Conservation (phyloP, 371 early-diverging fungal genomes). For the Coemansia linderi region DNA sequence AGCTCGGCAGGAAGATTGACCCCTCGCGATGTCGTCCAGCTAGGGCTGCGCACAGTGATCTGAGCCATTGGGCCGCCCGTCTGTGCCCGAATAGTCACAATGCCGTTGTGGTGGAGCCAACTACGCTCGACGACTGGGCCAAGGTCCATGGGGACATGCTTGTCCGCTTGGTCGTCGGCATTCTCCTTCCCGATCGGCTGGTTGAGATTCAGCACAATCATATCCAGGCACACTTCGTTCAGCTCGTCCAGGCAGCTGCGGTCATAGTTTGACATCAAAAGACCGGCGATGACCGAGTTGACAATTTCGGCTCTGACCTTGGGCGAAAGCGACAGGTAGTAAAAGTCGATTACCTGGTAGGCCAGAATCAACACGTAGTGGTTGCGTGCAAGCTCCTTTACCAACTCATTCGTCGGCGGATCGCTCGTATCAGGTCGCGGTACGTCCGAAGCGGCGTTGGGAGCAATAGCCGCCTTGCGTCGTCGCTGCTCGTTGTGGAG, state of each 20-base stretch:
- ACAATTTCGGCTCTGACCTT: constrained; percentile 27
- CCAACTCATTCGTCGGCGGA: constrained; percentile 13
- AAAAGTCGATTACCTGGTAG: constrained; percentile 84
- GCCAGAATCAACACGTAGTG: constrained; percentile 88
- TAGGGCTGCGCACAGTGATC: constrained; percentile 79
- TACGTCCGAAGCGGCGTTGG: constrained; percentile 3
- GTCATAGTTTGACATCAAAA: constrained; percentile 46
- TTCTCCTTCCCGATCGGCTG: constrained; percentile 18
- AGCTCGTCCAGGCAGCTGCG: constrained; percentile 46
- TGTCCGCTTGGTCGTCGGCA: constrained; percentile 16
- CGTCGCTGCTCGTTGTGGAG: constrained; percentile 60
- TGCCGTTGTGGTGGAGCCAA: constrained; percentile 85
- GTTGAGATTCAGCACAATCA: constrained; percentile 84
- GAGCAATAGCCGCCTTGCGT: constrained; percentile 40
- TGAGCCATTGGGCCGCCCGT: constrained; percentile 75
- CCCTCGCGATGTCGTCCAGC: constrained; percentile 74
- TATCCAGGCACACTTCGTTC: constrained; percentile 83
- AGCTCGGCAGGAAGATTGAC: constrained; percentile 75
- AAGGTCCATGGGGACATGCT: constrained; percentile 45
- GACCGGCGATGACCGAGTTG: constrained; percentile 43
- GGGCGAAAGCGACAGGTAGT: constrained; percentile 77
- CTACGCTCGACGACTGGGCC: constrained; percentile 60
- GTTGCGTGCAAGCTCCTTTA: constrained; percentile 56
- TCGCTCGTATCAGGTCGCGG: constrained; percentile 4
- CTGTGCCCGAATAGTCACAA: constrained; percentile 73